Evolutionary conservation across 306 rosid species (phyloP), one percentile per base, ranked within the genome.

Genomic region (Canavalia ensiformis): DNA sequence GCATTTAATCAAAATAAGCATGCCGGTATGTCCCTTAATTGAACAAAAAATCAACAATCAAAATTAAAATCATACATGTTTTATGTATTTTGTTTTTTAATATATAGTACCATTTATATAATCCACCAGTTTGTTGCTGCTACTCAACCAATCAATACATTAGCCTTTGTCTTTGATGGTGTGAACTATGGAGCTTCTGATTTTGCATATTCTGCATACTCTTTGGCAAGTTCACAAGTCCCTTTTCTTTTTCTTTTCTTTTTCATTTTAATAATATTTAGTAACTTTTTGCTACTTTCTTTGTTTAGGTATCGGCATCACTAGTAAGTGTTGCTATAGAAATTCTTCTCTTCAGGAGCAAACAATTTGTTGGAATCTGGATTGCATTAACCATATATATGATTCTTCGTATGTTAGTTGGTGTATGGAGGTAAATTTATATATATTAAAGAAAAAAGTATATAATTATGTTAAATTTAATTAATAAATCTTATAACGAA

Each of bases 171-270:
- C 29, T 95, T 95, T 58, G 98, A 95, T 77, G 98, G 97, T 31
- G 92, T 95, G 49, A 95, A 92, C 84, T 95, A 89, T 74, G 98
- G 98, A 6, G 94, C 98, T 54, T 91, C 98, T 28, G 98, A 95
- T 81, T 95, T 92, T 87, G 98, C 90, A 63, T 95, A 95, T 68
- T 84, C 92, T 49, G 97, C 98, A 2, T 92, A 88, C 60, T 95
- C 98, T 33, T 76, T 95, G 97, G 98, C 55, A 89, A 83, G 68
- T 83, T 74, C 13, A 29, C 28, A 4, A 50, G 35, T 52, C 9
- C 9, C 13, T 39, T 33, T 31, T 11, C 13, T 34, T 3, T 18
- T 18, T 29, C 30, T 30, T 4, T 4, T 30, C 51, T 8, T 18
- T 18, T 18, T 18, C 25, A 18, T 18, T 18, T 18, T 18, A 18